Conservation (phyloP, 2,329 filamentous ascomycete species). For the Remersonia thermophila region DNA sequence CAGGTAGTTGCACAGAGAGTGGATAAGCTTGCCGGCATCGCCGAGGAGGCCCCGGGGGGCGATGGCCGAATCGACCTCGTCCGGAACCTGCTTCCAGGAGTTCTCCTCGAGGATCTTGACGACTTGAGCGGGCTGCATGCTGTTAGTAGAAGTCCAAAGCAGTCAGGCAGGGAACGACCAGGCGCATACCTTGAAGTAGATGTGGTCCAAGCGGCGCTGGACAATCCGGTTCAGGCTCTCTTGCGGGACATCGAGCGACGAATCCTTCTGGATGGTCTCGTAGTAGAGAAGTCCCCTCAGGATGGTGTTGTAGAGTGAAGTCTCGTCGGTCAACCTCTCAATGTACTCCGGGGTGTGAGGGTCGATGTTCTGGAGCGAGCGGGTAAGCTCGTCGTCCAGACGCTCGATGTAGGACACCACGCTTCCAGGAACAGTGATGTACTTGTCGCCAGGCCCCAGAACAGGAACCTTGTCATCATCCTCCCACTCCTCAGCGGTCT, state of each 20-base stretch:
- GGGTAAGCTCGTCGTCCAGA: conserved; percentile 90
- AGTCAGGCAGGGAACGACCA: background rate
- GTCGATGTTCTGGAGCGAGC: conserved; percentile 94
- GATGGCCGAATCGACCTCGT: conserved; percentile 60
- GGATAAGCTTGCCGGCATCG: conserved; percentile 66
- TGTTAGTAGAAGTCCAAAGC: conserved; percentile 12
- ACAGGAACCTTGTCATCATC: conserved; percentile 89
- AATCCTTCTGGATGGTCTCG: conserved; percentile 62
- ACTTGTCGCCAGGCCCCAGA: conserved; percentile 58
- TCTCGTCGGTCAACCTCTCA: conserved; percentile 84
- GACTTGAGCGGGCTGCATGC: conserved; percentile 64
- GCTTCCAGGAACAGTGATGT: conserved; percentile 87
- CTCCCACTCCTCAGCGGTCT: conserved; percentile 95
- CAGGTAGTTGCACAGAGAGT: conserved; percentile 84
- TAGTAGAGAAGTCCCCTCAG: conserved; percentile 81
- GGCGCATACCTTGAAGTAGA: conserved; percentile 80
- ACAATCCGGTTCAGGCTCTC: conserved; percentile 85
- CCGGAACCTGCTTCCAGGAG: conserved; percentile 72
- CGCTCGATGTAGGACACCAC: conserved; percentile 89
- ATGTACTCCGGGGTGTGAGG: conserved; percentile 98
- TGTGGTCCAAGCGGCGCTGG: conserved; percentile 88
- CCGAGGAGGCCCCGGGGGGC: conserved; percentile 57
- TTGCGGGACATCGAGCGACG: conserved; percentile 61
- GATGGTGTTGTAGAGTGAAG: conserved; percentile 80
- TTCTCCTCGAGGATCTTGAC: conserved; percentile 90